These are phyloP conservation scores for Pythium sukuiense DNA, from an alignment of 352 stramenopile genomes.

Conservation along the genomic window DNA sequence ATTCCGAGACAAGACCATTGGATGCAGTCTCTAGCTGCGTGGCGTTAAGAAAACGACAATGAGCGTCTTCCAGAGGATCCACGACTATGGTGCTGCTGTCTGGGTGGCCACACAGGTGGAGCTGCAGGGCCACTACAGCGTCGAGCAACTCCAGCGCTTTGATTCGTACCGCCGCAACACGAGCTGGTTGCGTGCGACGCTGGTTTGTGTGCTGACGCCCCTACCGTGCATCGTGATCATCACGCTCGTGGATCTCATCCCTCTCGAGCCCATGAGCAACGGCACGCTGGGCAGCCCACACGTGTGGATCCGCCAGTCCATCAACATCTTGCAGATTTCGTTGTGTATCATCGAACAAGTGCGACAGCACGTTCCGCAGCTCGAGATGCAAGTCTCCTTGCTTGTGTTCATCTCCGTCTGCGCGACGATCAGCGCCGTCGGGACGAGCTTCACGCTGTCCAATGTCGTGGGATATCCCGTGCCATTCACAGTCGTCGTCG, in stretches of 20 bases:
- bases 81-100: too few species aligned
- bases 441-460: not conserved
- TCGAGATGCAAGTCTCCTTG: not conserved
- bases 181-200: slow-evolving; percentile 4
- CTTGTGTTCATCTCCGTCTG: not conserved
- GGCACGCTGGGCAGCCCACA: not conserved
- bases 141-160: slow-evolving; percentile 7
- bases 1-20: too few species aligned
- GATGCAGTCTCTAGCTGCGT: too few species aligned
- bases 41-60: too few species aligned
- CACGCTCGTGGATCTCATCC: slow-evolving; percentile 6
- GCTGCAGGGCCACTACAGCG: slow-evolving; percentile 18
- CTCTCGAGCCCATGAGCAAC: slow-evolving; percentile 1
- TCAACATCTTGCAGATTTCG: not conserved
- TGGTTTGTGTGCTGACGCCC: slow-evolving; percentile 11
- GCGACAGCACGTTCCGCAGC: not conserved
- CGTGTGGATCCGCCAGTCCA: not conserved
- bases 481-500: slow-evolving; percentile 7
- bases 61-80: too few species aligned
- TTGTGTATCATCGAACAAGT: not conserved
- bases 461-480: slow-evolving; percentile 11
- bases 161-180: not conserved
- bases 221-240: slow-evolving; percentile 13
- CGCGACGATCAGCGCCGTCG: not conserved
- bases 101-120: slow-evolving; percentile 23